These are phyloP conservation scores for Aulographum hederae DNA, from an alignment of 2,329 filamentous ascomycete species.

Conservation along the genomic window DNA sequence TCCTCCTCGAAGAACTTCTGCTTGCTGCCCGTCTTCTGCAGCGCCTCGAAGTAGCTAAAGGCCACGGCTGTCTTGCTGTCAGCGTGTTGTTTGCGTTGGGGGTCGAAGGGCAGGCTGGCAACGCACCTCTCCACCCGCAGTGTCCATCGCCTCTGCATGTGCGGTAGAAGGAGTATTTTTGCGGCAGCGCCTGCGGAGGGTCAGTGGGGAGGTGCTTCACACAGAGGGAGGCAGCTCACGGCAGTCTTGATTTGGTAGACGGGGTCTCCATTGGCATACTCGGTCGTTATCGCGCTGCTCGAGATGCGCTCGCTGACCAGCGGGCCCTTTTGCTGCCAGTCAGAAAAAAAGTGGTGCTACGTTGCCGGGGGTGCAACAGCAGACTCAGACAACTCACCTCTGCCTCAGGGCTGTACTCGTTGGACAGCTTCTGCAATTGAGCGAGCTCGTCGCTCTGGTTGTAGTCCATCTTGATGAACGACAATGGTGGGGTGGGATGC, in stretches of 20 bases:
- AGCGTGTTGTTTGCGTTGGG: too few relatives aligned
- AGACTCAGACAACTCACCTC: conserved; percentile 25
- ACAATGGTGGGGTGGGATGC: neutral
- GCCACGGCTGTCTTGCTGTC: conserved; percentile 53
- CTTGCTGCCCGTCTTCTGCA: conserved; percentile 49
- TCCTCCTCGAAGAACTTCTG: conserved; percentile 51
- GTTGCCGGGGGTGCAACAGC: too few relatives aligned
- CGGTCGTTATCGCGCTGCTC: conserved; percentile 58
- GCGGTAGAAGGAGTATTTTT: conserved; percentile 75
- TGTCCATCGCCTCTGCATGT: conserved; percentile 84
- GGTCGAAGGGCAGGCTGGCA: too few relatives aligned
- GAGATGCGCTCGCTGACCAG: conserved; percentile 63
- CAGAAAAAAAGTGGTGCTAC: too few relatives aligned
- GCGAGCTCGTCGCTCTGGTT: conserved; percentile 32
- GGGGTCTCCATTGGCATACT: conserved; percentile 78
- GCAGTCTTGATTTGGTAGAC: conserved; percentile 73
- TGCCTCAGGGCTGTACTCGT: conserved; percentile 38
- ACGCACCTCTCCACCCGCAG: conserved; percentile 97
- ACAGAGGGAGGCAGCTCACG: conserved; percentile 33
- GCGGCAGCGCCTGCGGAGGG: conserved; percentile 47
- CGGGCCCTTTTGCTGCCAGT: conserved; percentile 45
- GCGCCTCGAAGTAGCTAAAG: conserved; percentile 81
- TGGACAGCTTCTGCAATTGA: conserved; percentile 42
- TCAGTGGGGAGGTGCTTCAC: conserved; percentile 3
- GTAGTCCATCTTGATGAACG: conserved; percentile 18